phyloP scores from a whole-genome alignment of 2,329 filamentous ascomycete species.

The Penicillium hordei region DNA sequence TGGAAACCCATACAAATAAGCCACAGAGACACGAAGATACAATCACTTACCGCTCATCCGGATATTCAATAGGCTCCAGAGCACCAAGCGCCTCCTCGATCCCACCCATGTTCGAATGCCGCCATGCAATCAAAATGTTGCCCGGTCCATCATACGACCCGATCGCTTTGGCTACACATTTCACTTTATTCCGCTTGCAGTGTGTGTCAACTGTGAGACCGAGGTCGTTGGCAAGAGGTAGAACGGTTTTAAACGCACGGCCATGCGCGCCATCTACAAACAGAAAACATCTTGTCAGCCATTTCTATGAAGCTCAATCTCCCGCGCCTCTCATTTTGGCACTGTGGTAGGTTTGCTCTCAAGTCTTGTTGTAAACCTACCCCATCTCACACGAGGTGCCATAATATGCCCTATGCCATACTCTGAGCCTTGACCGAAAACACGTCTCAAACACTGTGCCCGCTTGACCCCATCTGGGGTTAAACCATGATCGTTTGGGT shows the following conservation, averaged over 20 bases:
- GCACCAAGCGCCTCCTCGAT: slow-evolving; percentile 25
- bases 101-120: slow-evolving; percentile 26
- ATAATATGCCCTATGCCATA: slow-evolving; percentile 32
- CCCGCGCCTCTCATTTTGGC: neutral
- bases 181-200: slow-evolving; percentile 25
- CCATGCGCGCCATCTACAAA: slow-evolving; percentile 20
- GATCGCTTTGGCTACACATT: slow-evolving; percentile 26
- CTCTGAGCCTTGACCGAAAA: slow-evolving; percentile 27
- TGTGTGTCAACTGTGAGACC: slow-evolving; percentile 28
- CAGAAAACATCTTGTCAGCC: neutral
- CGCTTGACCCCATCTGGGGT: slow-evolving; percentile 27
- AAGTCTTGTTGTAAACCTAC: slow-evolving; percentile 15
- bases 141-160: slow-evolving; percentile 23
- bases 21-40: neutral
- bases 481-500: slow-evolving; percentile 26
- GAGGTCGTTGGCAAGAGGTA: slow-evolving; percentile 31
- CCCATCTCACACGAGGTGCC: slow-evolving; percentile 25
- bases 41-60: slow-evolving; percentile 27
- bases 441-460: slow-evolving; percentile 29
- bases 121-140: slow-evolving; percentile 33
- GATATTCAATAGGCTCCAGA: slow-evolving; percentile 26
- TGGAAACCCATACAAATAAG: neutral
- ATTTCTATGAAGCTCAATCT: neutral
- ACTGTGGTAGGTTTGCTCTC: neutral
- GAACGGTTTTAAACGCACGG: slow-evolving; percentile 26